A percentile compares a stretch with the other conserved stretches of the same genome.
These are phyloP conservation scores for Chrysanthemum seticuspe DNA, from an alignment of 129 eudicot genomes.

Conservation along the genomic window DNA sequence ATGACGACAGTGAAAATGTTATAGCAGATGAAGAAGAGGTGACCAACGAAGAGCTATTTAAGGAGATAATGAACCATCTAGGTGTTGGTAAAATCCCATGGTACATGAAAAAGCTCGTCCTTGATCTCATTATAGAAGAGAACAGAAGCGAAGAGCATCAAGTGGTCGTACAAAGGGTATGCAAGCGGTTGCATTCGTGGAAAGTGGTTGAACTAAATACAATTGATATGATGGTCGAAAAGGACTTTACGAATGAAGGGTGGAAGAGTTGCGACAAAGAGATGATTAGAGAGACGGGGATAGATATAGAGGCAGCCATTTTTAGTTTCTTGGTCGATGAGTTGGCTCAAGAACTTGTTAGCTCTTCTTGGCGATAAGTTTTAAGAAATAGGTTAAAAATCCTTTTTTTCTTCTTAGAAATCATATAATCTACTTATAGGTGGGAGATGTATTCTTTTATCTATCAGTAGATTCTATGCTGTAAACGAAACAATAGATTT, in stretches of 20 bases:
- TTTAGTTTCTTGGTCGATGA: conserved; percentile 61
- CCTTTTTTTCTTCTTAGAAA: neutral
- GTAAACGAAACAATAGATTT: conserved; percentile 13
- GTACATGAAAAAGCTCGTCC: conserved; percentile 61
- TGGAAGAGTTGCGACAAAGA: conserved; percentile 57
- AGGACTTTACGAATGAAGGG: conserved; percentile 56
- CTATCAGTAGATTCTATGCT: conserved; percentile 27
- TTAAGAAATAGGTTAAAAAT: neutral
- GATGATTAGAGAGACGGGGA: conserved; percentile 33
- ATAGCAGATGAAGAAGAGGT: conserved; percentile 12
- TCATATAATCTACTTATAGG: conserved; percentile 32
- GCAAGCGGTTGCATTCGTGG: conserved; percentile 77
- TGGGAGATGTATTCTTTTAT: conserved; percentile 1
- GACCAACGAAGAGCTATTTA: conserved; percentile 24
- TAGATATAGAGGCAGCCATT: conserved; percentile 57
- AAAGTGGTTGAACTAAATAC: conserved; percentile 69
- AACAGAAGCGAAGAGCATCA: conserved; percentile 30
- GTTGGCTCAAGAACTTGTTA: conserved; percentile 42
- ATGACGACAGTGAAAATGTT: conserved; percentile 27
- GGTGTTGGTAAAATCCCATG: conserved; percentile 45
- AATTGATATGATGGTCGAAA: conserved; percentile 89
- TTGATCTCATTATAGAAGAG: conserved; percentile 64
- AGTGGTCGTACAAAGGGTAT: conserved; percentile 45
- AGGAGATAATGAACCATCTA: conserved; percentile 34
- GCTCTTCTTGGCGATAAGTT: neutral